phyloP scores from a whole-genome alignment of 805 yeast species.

The Tetrapisispora taiwanensis region DNA sequence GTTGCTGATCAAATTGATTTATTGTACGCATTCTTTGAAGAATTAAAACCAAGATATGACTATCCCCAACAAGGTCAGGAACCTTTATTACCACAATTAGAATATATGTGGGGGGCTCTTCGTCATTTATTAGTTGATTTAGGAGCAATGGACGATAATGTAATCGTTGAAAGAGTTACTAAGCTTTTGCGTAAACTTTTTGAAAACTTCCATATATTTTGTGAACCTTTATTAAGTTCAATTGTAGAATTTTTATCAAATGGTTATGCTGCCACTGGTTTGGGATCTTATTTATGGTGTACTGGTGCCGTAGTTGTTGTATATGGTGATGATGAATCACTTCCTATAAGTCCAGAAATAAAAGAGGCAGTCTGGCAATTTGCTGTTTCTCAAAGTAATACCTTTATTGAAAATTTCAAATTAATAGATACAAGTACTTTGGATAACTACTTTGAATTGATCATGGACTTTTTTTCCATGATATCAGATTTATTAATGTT shows the following conservation, averaged over 20 bases:
- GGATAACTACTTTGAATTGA: constrained; percentile 39
- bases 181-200: constrained; percentile 59
- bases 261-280: constrained; percentile 59
- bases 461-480: constrained; percentile 83
- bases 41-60: constrained; percentile 22
- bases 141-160: constrained; percentile 15
- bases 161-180: constrained; percentile 55
- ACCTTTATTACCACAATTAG: constrained; percentile 23
- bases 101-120: constrained; percentile 20
- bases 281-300: constrained; percentile 84
- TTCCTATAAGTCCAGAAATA: constrained; percentile 30
- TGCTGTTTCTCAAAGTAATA: constrained; percentile 52
- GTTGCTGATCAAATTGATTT: constrained; percentile 66
- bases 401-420: constrained; percentile 42
- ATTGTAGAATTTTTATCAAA: constrained; percentile 57
- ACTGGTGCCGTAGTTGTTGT: constrained; percentile 74
- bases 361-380: constrained; percentile 63
- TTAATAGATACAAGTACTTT: constrained; percentile 13
- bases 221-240: constrained; percentile 45
- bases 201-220: constrained; percentile 34
- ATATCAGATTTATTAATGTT: constrained; percentile 67
- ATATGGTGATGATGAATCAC: constrained; percentile 44
- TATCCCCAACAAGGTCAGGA: constrained; percentile 25
- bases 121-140: constrained; percentile 16
- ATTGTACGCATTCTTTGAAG: constrained; percentile 27